These are phyloP conservation scores for Talaromyces verruculosus DNA, from an alignment of 2,329 filamentous ascomycete species.

Conservation along the genomic window DNA sequence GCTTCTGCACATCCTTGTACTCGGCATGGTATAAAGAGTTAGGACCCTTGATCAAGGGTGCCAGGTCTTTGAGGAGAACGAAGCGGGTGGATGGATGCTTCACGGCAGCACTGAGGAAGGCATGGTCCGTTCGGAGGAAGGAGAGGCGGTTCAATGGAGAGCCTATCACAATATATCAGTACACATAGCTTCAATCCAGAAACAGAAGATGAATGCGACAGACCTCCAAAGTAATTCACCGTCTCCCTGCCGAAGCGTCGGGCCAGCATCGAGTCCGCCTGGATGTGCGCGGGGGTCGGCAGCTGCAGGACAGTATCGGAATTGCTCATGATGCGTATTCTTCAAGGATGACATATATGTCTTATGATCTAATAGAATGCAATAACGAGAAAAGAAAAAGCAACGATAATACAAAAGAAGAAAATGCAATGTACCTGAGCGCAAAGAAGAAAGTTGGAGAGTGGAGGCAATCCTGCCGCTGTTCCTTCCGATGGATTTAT, in stretches of 20 bases:
- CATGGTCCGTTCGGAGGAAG: conserved; percentile 49
- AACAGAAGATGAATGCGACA: conserved; percentile 13
- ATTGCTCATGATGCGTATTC: conserved; percentile 14
- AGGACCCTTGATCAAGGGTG: conserved; percentile 66
- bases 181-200: background rate
- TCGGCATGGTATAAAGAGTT: conserved; percentile 66
- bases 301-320: conserved; percentile 37
- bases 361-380: too few species aligned
- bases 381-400: background rate
- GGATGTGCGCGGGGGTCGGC: conserved; percentile 59
- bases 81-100: conserved; percentile 58
- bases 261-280: conserved; percentile 57
- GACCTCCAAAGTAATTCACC: conserved; percentile 54
- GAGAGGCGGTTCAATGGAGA: conserved; percentile 53
- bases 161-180: conserved; percentile 33
- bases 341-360: background rate
- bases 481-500: conserved; percentile 9
- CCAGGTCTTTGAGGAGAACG: conserved; percentile 74
- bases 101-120: conserved; percentile 50
- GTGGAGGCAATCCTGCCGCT: background rate
- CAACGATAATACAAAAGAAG: background rate
- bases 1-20: conserved; percentile 65
- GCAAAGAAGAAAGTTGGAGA: background rate
- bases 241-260: conserved; percentile 53
- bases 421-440: background rate